These are phyloP conservation scores for Skeletonema potamos DNA, from an alignment of 108 stramenopile species.

Conservation along the genomic window DNA sequence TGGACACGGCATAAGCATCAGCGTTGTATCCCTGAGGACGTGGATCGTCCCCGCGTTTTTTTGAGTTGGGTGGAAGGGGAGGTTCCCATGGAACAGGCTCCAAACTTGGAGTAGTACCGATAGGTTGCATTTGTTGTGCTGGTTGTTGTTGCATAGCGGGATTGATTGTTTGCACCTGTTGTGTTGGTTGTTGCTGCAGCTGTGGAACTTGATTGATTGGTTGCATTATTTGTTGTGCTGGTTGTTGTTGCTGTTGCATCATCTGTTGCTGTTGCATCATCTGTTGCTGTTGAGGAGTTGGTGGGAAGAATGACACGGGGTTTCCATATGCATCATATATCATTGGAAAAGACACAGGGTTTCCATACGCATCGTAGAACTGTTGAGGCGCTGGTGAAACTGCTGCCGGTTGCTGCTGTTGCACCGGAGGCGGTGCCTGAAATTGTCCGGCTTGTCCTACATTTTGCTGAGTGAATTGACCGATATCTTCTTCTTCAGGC, in stretches of 20 bases:
- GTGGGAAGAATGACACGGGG: slow-evolving; percentile 22
- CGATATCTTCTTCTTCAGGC: not conserved
- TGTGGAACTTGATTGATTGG: slow-evolving; percentile 10
- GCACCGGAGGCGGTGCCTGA: not conserved
- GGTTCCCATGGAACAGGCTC: slow-evolving; percentile 15
- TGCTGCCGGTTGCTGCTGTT: not conserved
- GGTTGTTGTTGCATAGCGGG: slow-evolving; percentile 19
- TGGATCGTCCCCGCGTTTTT: slow-evolving; percentile 17
- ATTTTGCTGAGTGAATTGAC: not conserved
- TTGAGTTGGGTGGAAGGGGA: slow-evolving; percentile 22
- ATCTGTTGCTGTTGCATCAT: not conserved
- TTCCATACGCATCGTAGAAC: slow-evolving; percentile 36
- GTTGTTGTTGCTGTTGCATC: slow-evolving; percentile 15
- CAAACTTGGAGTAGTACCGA: not conserved
- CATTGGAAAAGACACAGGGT: slow-evolving; percentile 38
- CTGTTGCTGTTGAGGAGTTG: not conserved
- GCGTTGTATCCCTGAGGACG: slow-evolving; percentile 58
- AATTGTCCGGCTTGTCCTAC: not conserved
- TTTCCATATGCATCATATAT: slow-evolving; percentile 40
- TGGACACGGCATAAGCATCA: slow-evolving; percentile 73
- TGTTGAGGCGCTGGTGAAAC: slow-evolving; percentile 5
- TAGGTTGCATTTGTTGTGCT: slow-evolving; percentile 30
- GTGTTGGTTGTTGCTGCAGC: slow-evolving; percentile 41
- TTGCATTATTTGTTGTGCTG: not conserved
- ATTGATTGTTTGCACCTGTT: slow-evolving; percentile 5